A percentile compares a stretch with the other conserved stretches of the same genome.
Conservation (phyloP, 2,329 filamentous ascomycete genomes). For the Aspergillus flavus region DNA sequence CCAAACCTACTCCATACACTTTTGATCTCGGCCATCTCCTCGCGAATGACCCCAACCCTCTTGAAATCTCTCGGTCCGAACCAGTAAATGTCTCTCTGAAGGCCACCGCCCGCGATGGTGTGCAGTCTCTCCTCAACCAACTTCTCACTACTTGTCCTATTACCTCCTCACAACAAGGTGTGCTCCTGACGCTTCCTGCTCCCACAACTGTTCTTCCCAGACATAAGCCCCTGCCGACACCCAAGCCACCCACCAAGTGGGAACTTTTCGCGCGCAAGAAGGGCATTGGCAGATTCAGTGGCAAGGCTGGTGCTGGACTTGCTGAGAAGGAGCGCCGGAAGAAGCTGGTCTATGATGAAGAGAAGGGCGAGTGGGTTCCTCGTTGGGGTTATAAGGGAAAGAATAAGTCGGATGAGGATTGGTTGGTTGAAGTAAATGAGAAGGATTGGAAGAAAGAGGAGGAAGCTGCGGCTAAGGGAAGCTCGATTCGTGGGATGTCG, state of each 20-base stretch:
- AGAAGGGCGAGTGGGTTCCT: conserved; percentile 81
- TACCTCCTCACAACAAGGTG: conserved; percentile 64
- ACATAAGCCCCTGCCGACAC: conserved; percentile 84
- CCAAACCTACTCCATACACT: conserved; percentile 85
- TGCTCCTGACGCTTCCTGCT: conserved; percentile 76
- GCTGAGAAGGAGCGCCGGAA: conserved; percentile 66
- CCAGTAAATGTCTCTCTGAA: conserved; percentile 69
- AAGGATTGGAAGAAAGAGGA: conserved; percentile 71
- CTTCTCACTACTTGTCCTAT: conserved; percentile 87
- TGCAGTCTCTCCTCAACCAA: conserved; percentile 91
- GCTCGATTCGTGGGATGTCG: conserved; percentile 65
- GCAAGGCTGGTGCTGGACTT: conserved; percentile 53
- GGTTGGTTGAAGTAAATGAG: conserved; percentile 89
- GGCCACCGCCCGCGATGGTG: conserved; percentile 79
- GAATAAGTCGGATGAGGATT: conserved; percentile 80
- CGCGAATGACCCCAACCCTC: conserved; percentile 83
- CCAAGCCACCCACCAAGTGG: conserved; percentile 89
- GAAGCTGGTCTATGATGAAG: conserved; percentile 83
- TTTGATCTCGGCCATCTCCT: conserved; percentile 90
- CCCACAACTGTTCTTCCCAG: conserved; percentile 74
- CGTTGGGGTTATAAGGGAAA: conserved; percentile 94
- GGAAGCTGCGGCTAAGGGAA: conserved; percentile 58
- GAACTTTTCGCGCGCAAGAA: conserved; percentile 95
- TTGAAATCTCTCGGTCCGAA: conserved; percentile 57
- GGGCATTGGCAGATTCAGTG: conserved; percentile 85